These are phyloP conservation scores for Coriaria nepalensis DNA, from an alignment of 306 rosid species.

Conservation along the genomic window DNA sequence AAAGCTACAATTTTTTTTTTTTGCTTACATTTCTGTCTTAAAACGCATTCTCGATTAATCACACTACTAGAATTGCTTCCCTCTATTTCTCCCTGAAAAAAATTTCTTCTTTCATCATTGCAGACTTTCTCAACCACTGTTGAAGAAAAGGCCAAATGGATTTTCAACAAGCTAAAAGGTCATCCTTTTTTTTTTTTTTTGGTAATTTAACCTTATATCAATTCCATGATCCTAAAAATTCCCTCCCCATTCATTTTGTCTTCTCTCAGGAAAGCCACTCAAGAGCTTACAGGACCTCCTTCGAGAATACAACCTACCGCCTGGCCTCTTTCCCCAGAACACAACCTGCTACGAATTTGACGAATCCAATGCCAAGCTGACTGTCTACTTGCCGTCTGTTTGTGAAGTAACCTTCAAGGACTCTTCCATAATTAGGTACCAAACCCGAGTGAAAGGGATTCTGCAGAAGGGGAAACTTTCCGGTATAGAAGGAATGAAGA, in stretches of 20 bases:
- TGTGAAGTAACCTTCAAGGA: conserved; percentile 91
- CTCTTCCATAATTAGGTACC: conserved; percentile 56
- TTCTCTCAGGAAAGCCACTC: conserved; percentile 51
- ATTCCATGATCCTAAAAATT: neutral
- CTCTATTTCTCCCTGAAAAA: too few species aligned
- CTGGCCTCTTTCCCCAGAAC: conserved; percentile 80
- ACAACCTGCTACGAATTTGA: conserved; percentile 72
- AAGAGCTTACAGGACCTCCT: conserved; percentile 84
- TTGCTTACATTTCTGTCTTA: too few species aligned
- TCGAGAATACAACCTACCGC: conserved; percentile 74
- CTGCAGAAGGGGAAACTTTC: conserved; percentile 75
- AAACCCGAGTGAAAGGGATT: conserved; percentile 62
- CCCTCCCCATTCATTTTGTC: neutral
- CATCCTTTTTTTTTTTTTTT: neutral
- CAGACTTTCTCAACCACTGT: conserved; percentile 83
- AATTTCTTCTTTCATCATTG: conserved; percentile 13
- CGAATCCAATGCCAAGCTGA: conserved; percentile 56
- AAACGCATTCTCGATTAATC: neutral
- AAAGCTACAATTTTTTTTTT: too few species aligned
- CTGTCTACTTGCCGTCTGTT: conserved; percentile 69
- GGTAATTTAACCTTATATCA: too few species aligned
- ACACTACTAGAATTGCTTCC: neutral
- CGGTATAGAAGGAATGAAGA: conserved; percentile 85
- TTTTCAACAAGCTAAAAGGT: conserved; percentile 97
- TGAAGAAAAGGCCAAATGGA: conserved; percentile 96